These are phyloP conservation scores for Acorus gramineus DNA, from an alignment of 106 monocot species.

Conservation along the genomic window DNA sequence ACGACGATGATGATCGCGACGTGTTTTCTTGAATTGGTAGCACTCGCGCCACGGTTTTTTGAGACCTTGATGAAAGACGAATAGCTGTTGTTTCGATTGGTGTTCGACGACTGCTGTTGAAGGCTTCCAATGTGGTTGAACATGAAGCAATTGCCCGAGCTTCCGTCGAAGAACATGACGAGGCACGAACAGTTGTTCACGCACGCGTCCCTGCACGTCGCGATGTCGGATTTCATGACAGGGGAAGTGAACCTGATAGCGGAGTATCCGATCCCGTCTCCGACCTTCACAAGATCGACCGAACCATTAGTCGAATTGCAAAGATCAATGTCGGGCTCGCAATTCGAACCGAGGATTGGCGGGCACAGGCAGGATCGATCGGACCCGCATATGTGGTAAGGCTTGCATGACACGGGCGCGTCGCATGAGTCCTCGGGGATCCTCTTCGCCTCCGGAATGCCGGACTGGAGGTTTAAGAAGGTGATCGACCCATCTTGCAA, in stretches of 20 bases:
- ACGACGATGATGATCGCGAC: constrained; percentile 10
- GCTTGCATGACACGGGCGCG: constrained; percentile 34
- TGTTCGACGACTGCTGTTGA: constrained; percentile 8
- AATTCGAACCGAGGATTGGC: constrained; percentile 21
- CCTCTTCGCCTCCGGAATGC: not conserved
- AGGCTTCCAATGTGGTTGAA: constrained; percentile 67
- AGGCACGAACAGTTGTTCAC: constrained; percentile 59
- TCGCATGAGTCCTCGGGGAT: constrained; percentile 35
- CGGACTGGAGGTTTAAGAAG: constrained; percentile 23
- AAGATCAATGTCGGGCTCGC: constrained; percentile 31
- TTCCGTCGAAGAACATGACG: constrained; percentile 38
- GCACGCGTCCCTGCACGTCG: constrained; percentile 38
- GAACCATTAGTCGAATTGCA: not conserved
- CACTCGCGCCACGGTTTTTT: not conserved
- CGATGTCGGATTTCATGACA: constrained; percentile 15
- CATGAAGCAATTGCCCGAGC: constrained; percentile 38
- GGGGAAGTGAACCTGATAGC: constrained; percentile 34
- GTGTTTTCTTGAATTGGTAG: constrained; percentile 4
- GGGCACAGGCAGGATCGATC: constrained; percentile 46
- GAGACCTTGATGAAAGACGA: constrained; percentile 44
- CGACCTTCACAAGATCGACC: constrained; percentile 28
- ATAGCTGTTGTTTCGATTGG: not conserved
- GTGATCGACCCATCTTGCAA: constrained; percentile 30
- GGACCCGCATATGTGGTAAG: constrained; percentile 38
- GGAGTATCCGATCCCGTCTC: constrained; percentile 51